Conservation (phyloP, 2,329 filamentous ascomycete genomes). For the Helotiales sp. region DNA sequence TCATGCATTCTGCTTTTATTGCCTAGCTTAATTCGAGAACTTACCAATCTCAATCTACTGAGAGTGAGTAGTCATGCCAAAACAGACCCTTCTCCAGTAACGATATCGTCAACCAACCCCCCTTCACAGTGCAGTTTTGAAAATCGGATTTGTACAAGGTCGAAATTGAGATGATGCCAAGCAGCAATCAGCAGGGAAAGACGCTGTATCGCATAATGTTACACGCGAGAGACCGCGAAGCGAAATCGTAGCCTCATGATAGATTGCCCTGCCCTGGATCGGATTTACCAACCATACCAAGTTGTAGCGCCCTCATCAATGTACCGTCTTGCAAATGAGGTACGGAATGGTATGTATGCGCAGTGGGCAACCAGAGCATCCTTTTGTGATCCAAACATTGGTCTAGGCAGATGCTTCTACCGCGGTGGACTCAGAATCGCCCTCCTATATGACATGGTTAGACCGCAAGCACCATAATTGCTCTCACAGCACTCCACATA, state of each 20-base stretch:
- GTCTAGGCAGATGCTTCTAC: conserved; percentile 28
- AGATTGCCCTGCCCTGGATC: conserved; percentile 5
- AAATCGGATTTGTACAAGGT: conserved; percentile 33
- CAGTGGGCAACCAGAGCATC: background rate
- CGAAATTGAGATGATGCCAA: conserved; percentile 10
- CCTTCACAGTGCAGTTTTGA: conserved; percentile 26
- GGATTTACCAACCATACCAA: conserved; percentile 5
- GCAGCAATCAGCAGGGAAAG: conserved; percentile 20
- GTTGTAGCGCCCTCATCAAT: conserved; percentile 19
- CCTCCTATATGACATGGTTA: conserved; percentile 13
- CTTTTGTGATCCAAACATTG: background rate
- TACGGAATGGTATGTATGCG: conserved; percentile 7
- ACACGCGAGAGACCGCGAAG: conserved; percentile 32
- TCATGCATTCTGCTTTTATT: conserved; percentile 21
- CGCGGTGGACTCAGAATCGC: conserved; percentile 15
- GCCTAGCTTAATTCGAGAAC: conserved; percentile 23
- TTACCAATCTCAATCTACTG: conserved; percentile 24
- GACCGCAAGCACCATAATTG: too few relatives aligned
- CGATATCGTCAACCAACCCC: conserved; percentile 10
- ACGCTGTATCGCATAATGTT: conserved; percentile 32
- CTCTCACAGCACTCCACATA: conserved; percentile 17
- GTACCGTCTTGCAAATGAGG: conserved; percentile 14
- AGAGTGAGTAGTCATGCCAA: conserved; percentile 28
- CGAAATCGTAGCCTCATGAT: conserved; percentile 22
- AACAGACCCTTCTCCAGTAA: conserved; percentile 15